These are phyloP conservation scores for Aspergillus sp. DNA, from an alignment of 2,329 filamentous ascomycete genomes.

Conservation along the genomic window DNA sequence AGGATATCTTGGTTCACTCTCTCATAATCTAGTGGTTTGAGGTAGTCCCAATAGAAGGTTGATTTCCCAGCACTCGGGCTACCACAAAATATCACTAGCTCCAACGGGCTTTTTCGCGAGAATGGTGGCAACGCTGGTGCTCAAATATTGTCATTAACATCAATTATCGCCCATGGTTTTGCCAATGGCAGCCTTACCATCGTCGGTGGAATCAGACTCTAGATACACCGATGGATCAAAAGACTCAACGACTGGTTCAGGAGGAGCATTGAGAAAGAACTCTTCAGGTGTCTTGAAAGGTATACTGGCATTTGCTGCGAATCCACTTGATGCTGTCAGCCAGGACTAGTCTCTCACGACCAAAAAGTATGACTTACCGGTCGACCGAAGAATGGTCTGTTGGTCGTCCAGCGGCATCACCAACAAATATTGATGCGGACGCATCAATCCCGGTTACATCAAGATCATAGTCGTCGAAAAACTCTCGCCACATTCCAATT, in stretches of 20 bases:
- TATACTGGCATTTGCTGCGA: constrained; percentile 82
- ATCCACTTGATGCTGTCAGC: constrained; percentile 57
- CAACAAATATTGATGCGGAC: constrained; percentile 76
- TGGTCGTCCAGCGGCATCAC: constrained; percentile 69
- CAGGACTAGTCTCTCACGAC: background rate
- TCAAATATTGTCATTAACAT: constrained; percentile 1
- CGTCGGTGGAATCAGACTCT: constrained; percentile 26
- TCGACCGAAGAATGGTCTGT: constrained; percentile 63
- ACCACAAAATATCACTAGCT: constrained; percentile 83
- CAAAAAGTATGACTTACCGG: constrained; percentile 42
- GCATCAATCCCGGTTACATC: constrained; percentile 63
- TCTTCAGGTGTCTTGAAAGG: constrained; percentile 85
- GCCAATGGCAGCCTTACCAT: constrained; percentile 28
- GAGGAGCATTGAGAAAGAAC: constrained; percentile 72
- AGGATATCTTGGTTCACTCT: constrained; percentile 88
- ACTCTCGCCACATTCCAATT: constrained; percentile 79
- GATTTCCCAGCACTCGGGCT: constrained; percentile 90
- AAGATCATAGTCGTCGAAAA: constrained; percentile 62
- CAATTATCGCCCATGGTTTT: background rate
- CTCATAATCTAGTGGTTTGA: constrained; percentile 76
- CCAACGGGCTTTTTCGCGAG: constrained; percentile 63
- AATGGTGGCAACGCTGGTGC: constrained; percentile 33
- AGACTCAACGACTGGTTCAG: constrained; percentile 64
- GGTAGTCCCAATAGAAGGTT: constrained; percentile 77
- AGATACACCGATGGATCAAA: constrained; percentile 70